A percentile compares a stretch with the other conserved stretches of the same genome.
Conservation (phyloP, 73 alveolate genomes). For the Stentor coeruleus region DNA sequence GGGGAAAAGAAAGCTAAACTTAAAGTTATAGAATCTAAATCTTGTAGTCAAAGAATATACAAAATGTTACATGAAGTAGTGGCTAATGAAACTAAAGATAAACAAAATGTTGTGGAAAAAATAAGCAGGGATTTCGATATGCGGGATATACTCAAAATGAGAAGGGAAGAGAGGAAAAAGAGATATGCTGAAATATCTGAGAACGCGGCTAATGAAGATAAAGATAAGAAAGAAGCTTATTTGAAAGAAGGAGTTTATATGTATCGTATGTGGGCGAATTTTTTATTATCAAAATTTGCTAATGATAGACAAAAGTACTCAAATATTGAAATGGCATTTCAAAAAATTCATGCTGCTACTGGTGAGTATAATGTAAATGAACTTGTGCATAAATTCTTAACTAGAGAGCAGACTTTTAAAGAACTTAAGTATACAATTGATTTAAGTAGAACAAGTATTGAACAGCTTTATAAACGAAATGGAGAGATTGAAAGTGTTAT, state of each 20-base stretch:
- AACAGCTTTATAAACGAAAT: background rate
- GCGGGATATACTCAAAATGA: background rate
- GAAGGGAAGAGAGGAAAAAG: constrained; percentile 60
- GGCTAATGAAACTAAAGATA: background rate
- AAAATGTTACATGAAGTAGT: background rate
- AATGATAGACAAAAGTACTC: constrained; percentile 46
- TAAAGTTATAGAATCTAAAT: background rate
- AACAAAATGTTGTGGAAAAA: background rate
- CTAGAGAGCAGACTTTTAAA: constrained; percentile 64
- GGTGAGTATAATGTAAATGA: constrained; percentile 58
- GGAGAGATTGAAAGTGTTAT: background rate
- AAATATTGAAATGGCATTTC: constrained; percentile 61
- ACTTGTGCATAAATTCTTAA: constrained; percentile 59
- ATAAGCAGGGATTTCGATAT: background rate
- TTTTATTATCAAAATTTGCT: constrained; percentile 53
- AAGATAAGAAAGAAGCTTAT: constrained; percentile 57
- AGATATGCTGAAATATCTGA: constrained; percentile 65
- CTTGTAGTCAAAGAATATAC: background rate
- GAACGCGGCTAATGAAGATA: constrained; percentile 70
- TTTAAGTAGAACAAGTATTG: background rate
- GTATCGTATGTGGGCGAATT: constrained; percentile 48
- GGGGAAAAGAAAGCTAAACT: background rate
- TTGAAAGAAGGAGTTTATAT: constrained; percentile 56
- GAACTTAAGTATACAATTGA: constrained; percentile 30
- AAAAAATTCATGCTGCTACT: constrained; percentile 60